Conservation (phyloP, 1,284 basidiomycete species). For the Thecaphora thlaspeos region DNA sequence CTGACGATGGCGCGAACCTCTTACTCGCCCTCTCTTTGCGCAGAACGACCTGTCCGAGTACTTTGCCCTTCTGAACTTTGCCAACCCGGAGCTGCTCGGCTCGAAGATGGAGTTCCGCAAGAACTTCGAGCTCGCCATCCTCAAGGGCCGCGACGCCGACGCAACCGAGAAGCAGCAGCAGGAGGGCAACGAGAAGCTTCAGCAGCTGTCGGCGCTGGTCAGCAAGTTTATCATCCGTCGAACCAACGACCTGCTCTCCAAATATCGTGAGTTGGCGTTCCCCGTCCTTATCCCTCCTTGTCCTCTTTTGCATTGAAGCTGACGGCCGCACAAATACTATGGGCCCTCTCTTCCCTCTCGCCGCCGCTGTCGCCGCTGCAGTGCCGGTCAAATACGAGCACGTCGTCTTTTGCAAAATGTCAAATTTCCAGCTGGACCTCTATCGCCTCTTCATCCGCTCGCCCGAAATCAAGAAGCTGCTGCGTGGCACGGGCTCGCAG, state of each 20-base stretch:
- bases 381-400: constrained; percentile 99
- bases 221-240: constrained; percentile 95
- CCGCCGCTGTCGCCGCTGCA: constrained; percentile 54
- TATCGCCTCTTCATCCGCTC: constrained; percentile 93
- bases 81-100: constrained; percentile 93
- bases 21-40: neutral
- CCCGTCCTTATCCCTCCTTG: no score
- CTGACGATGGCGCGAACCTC: no score
- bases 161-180: constrained; percentile 81
- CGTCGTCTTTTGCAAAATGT: constrained; percentile 92
- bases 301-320: no score
- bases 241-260: constrained; percentile 94
- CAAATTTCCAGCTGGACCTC: constrained; percentile 80
- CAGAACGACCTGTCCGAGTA: constrained; percentile 96
- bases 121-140: constrained; percentile 92
- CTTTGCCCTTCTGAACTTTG: constrained; percentile 92
- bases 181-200: constrained; percentile 83
- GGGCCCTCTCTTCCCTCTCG: neutral
- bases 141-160: constrained; percentile 86
- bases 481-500: constrained; percentile 87
- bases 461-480: constrained; percentile 85
- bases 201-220: constrained; percentile 85
- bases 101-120: constrained; percentile 89
- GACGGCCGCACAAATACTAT: no score
- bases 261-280: constrained; percentile 72